Evolutionary conservation across 306 rosid species (phyloP), one percentile per base, ranked within the genome.

Genomic region (Carpinus fangiana): DNA sequence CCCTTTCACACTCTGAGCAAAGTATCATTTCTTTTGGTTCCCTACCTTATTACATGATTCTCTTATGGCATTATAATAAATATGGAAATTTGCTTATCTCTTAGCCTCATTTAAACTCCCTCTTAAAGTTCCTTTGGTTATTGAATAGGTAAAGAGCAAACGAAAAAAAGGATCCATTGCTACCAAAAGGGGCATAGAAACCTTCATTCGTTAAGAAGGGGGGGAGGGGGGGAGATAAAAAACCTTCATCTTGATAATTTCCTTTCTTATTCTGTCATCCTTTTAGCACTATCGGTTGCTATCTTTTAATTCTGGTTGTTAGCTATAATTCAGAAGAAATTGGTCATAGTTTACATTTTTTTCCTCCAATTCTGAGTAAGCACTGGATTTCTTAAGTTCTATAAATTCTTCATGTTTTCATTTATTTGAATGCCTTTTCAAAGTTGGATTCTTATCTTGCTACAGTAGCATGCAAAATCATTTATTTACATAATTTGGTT

Each of bases 401-500:
- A 8, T 16, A 38, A 31, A 34, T 18, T 65, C 14, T 52, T 36
- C 17, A 16, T 70, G 57, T 66, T 60, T 60, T 23, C 36, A 60
- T 36, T 9, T 47, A 38, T 16, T 21, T 28, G 10, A 45, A 67
- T 66, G 28, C 51, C 50, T 18, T 38, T 41, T 10, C 18, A 10
- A 10, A 64, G 47, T 64, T 34, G 70, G 70, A 64, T 64, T 64
- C 70, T 16, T 16, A 64, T 45, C 70, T 12, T 8, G 46, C 36
- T 64, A 14, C 70, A 66, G 9, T 1, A 18, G 51, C 46, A 36
- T 66, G 41, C 64, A 57, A 38, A 17, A 10, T 34, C 72, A 53
- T 81, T 50, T 66, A 62, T 70, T 61, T 74, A 43, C 20, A 46
- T 61, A 66, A 23, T 41, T 62, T 18, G 67, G 57, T 65, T 72